These are phyloP conservation scores for Epichloe elymi DNA, from an alignment of 2,329 filamentous ascomycete species.

Conservation along the genomic window DNA sequence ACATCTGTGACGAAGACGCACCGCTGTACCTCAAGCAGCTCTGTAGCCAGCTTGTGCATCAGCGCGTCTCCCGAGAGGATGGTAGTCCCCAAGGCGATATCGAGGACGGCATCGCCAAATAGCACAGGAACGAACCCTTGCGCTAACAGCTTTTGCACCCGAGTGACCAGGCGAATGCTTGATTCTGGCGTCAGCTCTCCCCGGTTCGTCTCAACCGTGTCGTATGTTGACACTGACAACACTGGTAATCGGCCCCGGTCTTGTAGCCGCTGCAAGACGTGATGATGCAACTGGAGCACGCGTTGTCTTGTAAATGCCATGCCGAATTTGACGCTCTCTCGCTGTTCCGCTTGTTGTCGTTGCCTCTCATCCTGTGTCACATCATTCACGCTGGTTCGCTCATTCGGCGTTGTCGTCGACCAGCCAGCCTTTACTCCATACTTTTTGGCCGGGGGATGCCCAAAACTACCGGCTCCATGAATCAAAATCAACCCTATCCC, in stretches of 20 bases:
- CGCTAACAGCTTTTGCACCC: background rate
- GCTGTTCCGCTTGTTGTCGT: background rate
- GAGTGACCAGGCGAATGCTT: background rate
- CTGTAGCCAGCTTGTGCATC: background rate
- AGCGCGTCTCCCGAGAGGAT: constrained; percentile 5
- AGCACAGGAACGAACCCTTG: constrained; percentile 2
- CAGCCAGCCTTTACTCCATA: constrained; percentile 1
- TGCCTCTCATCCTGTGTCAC: background rate
- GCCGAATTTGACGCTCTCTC: background rate
- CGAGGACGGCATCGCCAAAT: constrained; percentile 4
- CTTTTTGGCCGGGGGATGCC: constrained; percentile 2
- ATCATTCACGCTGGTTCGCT: background rate
- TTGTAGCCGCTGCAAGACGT: constrained; percentile 1
- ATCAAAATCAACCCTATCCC: background rate
- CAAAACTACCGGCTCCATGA: constrained; percentile 3
- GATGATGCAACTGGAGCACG: constrained; percentile 1
- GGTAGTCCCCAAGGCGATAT: background rate
- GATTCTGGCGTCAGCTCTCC: background rate
- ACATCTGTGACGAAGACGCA: constrained; percentile 5
- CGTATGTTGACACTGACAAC: constrained; percentile 2
- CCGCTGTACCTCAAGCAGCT: background rate
- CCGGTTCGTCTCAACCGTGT: constrained; percentile 3
- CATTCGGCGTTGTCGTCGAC: background rate
- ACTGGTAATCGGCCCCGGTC: background rate
- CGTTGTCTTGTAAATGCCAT: constrained; percentile 3